Evolutionary conservation across 306 rosid species (phyloP), one percentile per base, ranked within the genome.

Genomic region (Vicia sativa): DNA sequence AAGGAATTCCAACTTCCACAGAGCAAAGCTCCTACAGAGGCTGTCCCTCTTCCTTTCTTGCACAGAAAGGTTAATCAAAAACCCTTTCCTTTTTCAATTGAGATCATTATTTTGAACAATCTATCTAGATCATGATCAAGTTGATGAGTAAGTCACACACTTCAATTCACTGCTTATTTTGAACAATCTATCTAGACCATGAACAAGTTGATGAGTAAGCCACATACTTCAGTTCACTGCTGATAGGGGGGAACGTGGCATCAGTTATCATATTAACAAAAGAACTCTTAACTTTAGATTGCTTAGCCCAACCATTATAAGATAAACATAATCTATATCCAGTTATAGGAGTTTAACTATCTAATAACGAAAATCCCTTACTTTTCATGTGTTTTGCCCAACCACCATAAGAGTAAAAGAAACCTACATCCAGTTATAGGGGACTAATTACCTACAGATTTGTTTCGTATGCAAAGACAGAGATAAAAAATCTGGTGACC

Each of bases 391-490:
- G 53, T 7, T 10, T 60, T 60, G 65, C 65, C 65, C 21, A 60
- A 37, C 61, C 18, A 60, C 46, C 65, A 35, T 37, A 35, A 58
- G 25, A 25, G 4, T 31, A 31, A 58, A 12, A 21, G 25, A 28
- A 28, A 73, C 16, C 65, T 16, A 59, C 65, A 59, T 59, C 44
- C 9, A 4, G 14, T 59, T 59, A 34, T 34, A 15, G 65, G 45
- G 42, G 28, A 59, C 35, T 48, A 69, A 54, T 25, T 63, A 62
- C 49, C 46, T 3, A 55, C 35, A 62, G 19, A 37, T 62, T 15
- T 26, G 43, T 55, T 39, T 55, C 34, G 73, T 25, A 42, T 46
- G 68, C 59, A 62, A 50, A 70, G 49, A 34, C 52, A 70, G 62
- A 68, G 58, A 15, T 43, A n/a, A 60, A 39, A 60, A 73, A 37